Evolutionary conservation across 805 yeast species (phyloP), one percentile per base, ranked within the genome.

Genomic region (Cyberlindnera saturnus): DNA sequence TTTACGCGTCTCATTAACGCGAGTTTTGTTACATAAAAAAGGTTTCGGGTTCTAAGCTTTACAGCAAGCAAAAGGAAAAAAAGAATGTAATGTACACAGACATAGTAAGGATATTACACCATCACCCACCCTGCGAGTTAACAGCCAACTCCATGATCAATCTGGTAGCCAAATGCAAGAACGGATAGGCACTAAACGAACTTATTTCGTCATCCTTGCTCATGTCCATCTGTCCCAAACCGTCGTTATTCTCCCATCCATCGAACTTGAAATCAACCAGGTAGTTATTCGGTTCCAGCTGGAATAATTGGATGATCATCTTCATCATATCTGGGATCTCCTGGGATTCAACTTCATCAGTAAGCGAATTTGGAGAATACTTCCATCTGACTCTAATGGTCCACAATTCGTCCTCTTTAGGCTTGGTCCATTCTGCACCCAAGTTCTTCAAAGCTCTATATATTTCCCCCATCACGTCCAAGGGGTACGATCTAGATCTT

Each of bases 391-490:
- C 97, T 52, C 87, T 76, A 45, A 91, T 91, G 1, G 96, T 91
- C 98, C 98, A 91, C 40, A 89, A 69, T 56, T 90, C 96, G 57
- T 90, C 96, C 54, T 90, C 96, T 0, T 90, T 78, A 6, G 98
- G 97, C 54, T 83, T 82, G 9, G 93, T 86, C 98, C 98, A 93
- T 63, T 93, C 97, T 0, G 98, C 98, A 1, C 96, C 97, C 42
- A 93, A 69, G 56, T 86, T 88, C 65, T 86, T 86, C 60, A 93
- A 71, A 1, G 98, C 98, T 38, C 96, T 74, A 66, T 93, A 93
- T 36, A 93, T 90, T 62, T 93, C 99, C 23, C 97, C 96, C 98
- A 93, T 93, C 4, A 93, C 99, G 63, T 93, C 99, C 54, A 93
- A 71, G 30, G 99, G 98, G 61, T 93, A 93, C 1, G 96, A 87